Evolutionary conservation across 352 stramenopile species (phyloP).

Genomic region (Pythium biforme): DNA sequence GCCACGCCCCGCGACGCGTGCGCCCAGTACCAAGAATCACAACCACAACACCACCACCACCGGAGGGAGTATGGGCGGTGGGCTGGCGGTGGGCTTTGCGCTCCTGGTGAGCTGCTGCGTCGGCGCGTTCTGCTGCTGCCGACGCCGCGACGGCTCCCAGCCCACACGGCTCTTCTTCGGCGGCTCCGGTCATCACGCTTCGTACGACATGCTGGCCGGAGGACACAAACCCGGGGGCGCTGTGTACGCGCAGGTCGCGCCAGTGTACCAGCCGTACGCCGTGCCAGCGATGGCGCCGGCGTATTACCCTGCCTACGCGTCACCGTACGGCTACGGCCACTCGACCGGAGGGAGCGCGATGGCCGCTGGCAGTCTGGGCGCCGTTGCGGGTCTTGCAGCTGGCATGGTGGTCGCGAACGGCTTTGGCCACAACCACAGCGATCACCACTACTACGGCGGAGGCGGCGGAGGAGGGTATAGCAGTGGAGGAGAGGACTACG

Average conservation of each 20-base stretch:
- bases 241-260: constrained; percentile 5
- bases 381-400: constrained; percentile 7
- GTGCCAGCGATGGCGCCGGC: constrained; percentile 8
- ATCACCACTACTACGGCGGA: neutral
- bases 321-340: constrained; percentile 17
- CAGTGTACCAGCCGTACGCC: constrained; percentile 4
- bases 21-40: neutral
- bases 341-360: neutral
- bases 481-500: neutral
- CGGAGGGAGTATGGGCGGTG: neutral
- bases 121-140: constrained; percentile 1
- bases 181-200: neutral
- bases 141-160: neutral
- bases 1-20: neutral
- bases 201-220: constrained; percentile 7
- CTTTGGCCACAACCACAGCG: constrained; percentile 10
- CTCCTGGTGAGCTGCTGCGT: constrained; percentile 2
- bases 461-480: neutral
- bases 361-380: constrained; percentile 4
- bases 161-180: constrained; percentile 15
- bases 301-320: constrained; percentile 5
- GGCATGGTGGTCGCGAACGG: constrained; percentile 16
- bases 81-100: neutral
- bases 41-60: neutral
- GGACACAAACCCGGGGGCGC: neutral